Evolutionary conservation across 805 yeast species (phyloP).

Genomic region (Jamesozyma lodderae): DNA sequence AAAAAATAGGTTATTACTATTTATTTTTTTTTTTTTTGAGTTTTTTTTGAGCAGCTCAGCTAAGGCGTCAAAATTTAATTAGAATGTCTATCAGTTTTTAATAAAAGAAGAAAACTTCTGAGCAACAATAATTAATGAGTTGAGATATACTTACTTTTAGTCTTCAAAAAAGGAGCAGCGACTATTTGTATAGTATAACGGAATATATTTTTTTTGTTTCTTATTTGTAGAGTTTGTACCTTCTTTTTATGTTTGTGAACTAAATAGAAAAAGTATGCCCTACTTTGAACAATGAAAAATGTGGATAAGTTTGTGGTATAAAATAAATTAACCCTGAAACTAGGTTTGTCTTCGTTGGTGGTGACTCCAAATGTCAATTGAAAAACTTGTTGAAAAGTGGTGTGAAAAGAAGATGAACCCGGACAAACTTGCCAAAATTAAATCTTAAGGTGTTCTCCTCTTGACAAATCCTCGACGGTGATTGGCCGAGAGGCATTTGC

Average conservation of each 20-base stretch:
- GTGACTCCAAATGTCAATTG: not conserved
- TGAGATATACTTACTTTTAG: not conserved
- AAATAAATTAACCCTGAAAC: conserved; percentile 1
- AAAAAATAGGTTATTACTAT: not conserved
- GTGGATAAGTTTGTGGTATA: no score
- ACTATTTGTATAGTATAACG: not conserved
- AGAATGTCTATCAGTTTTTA: not conserved
- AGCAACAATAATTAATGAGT: not conserved
- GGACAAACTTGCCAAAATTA: conserved; percentile 5
- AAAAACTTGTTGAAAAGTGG: conserved; percentile 2
- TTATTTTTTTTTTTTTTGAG: not conserved
- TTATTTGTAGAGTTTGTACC: not conserved
- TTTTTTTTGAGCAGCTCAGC: conserved; percentile 23
- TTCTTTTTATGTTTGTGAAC: not conserved
- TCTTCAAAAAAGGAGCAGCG: not conserved
- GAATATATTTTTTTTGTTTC: not conserved
- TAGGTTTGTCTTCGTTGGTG: conserved; percentile 2
- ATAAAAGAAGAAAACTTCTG: not conserved
- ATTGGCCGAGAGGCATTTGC: conserved; percentile 16
- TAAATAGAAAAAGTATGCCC: conserved; percentile 1
- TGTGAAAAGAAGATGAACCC: conserved; percentile 2
- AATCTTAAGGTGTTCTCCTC: conserved; percentile 7
- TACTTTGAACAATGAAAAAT: not conserved
- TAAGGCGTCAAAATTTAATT: conserved; percentile 22
- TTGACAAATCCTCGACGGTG: conserved; percentile 6